A percentile compares a stretch with the other conserved stretches of the same genome.
Evolutionary conservation across 495 filamentous ascomycete genomes (phyloP).

Genomic region (Penicillium goetzii): DNA sequence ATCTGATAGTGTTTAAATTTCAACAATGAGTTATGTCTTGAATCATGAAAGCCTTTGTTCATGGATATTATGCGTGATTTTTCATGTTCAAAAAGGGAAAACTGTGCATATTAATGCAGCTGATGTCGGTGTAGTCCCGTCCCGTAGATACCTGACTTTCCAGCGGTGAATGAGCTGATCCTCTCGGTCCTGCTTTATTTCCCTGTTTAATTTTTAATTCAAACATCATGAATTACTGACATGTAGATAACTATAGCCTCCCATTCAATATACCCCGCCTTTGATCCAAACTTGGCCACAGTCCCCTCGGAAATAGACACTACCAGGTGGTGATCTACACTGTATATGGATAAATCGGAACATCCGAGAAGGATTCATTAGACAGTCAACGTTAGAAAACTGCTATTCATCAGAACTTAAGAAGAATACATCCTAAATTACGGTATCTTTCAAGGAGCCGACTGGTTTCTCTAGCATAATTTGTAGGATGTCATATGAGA

Average conservation of each 20-base stretch:
- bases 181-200: neutral
- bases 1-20: constrained; percentile 9
- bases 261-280: neutral
- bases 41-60: neutral
- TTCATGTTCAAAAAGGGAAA: neutral
- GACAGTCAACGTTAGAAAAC: neutral
- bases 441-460: neutral
- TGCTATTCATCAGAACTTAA: neutral
- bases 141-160: constrained; percentile 5
- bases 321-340: too few species aligned
- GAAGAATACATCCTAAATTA: neutral
- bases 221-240: neutral
- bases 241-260: neutral
- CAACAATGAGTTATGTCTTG: neutral
- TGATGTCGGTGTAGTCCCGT: constrained; percentile 7
- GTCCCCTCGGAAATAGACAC: too few species aligned
- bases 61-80: constrained; percentile 7
- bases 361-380: neutral
- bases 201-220: neutral
- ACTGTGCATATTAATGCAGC: constrained; percentile 1
- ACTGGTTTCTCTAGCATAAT: neutral
- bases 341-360: neutral
- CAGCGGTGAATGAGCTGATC: constrained; percentile 14
- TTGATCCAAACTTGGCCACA: neutral
- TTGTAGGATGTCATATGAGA: neutral